Evolutionary conservation across 2,329 filamentous ascomycete genomes (phyloP).

Genomic region (Alternaria sp.): DNA sequence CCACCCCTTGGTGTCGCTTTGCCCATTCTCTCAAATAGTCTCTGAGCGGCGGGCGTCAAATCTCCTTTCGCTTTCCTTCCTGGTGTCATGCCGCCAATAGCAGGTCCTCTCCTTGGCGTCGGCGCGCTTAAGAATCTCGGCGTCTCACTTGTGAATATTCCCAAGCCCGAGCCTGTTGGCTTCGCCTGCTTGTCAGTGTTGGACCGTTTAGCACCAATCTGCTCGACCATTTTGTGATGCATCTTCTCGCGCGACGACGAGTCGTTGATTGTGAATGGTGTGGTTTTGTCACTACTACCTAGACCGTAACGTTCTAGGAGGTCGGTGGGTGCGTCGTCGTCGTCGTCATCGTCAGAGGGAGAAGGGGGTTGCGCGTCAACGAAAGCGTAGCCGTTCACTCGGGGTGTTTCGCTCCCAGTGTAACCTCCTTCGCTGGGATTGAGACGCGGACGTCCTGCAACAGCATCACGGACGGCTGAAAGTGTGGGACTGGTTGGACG

Average conservation of each 20-base stretch:
- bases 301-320: slow-evolving; percentile 58
- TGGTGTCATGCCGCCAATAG: slow-evolving; percentile 52
- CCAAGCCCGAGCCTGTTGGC: slow-evolving; percentile 32
- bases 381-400: slow-evolving; percentile 93
- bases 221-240: slow-evolving; percentile 72
- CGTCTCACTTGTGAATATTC: slow-evolving; percentile 48
- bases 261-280: slow-evolving; percentile 77
- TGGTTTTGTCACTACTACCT: slow-evolving; percentile 20
- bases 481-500: slow-evolving; percentile 80
- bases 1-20: slow-evolving; percentile 37
- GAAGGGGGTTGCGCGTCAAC: slow-evolving; percentile 93
- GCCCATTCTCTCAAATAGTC: slow-evolving; percentile 53
- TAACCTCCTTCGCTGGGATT: slow-evolving; percentile 70
- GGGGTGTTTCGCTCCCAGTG: slow-evolving; percentile 79
- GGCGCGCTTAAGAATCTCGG: slow-evolving; percentile 77
- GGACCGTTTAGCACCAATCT: slow-evolving; percentile 29
- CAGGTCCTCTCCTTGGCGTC: slow-evolving; percentile 68
- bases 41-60: slow-evolving; percentile 76
- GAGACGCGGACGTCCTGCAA: slow-evolving; percentile 73
- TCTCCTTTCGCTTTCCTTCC: slow-evolving; percentile 63
- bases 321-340: slow-evolving; percentile 49
- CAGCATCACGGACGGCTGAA: slow-evolving; percentile 82
- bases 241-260: slow-evolving; percentile 80
- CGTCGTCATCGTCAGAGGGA: slow-evolving; percentile 63
- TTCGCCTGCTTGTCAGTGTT: background rate